These are phyloP conservation scores for Musa itinerans DNA, from an alignment of 176 grass and related monocot genomes.

Conservation along the genomic window DNA sequence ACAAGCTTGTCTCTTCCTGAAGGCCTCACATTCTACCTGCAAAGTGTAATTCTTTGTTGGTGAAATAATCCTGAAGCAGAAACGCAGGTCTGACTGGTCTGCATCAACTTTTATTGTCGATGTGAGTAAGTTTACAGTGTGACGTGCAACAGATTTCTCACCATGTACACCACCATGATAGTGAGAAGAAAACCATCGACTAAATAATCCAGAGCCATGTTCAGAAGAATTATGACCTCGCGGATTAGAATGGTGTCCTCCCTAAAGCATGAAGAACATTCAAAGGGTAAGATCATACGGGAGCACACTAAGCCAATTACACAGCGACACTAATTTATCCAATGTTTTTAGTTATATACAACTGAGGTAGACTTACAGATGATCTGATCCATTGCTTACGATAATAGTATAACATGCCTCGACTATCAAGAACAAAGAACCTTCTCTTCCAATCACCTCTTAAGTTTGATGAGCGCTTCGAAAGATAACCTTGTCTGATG, in stretches of 20 bases:
- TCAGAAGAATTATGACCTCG: conserved; percentile 53
- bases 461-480: conserved; percentile 89
- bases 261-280: conserved; percentile 34
- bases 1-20: neutral
- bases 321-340: conserved; percentile 11
- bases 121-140: conserved; percentile 90
- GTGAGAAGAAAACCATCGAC: conserved; percentile 89
- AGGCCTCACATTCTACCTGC: conserved; percentile 40
- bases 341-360: neutral
- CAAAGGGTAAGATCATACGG: neutral
- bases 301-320: conserved; percentile 9
- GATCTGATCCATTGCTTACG: conserved; percentile 76
- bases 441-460: conserved; percentile 98
- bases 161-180: conserved; percentile 88
- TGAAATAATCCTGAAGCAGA: conserved; percentile 97
- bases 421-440: conserved; percentile 95
- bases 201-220: conserved; percentile 82
- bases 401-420: conserved; percentile 96
- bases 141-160: conserved; percentile 93
- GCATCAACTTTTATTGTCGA: conserved; percentile 95
- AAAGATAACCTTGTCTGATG: conserved; percentile 93
- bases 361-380: conserved; percentile 46
- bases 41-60: conserved; percentile 95
- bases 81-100: conserved; percentile 86
- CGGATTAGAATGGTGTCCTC: conserved; percentile 53